Evolutionary conservation across 257 asterid genomes (phyloP).

Genomic region (Marsdenia floribunda): DNA sequence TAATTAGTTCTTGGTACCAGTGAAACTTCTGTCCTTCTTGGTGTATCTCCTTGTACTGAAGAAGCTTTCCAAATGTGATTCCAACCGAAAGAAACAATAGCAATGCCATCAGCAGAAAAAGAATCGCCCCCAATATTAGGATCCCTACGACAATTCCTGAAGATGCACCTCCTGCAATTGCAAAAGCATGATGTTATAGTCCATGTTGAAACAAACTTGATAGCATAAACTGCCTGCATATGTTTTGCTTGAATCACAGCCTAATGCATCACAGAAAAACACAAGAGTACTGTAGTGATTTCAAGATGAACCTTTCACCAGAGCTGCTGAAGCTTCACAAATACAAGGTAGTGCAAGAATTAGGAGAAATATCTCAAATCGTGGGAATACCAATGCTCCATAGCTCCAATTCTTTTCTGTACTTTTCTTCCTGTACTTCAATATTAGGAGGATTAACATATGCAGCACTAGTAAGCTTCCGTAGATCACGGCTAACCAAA

Average conservation of each 20-base stretch:
- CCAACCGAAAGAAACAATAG: slow-evolving; percentile 72
- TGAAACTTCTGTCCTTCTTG: slow-evolving; percentile 57
- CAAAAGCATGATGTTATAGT: not conserved
- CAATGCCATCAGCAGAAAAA: slow-evolving; percentile 52
- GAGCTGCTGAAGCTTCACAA: slow-evolving; percentile 62
- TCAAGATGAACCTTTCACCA: slow-evolving; percentile 55
- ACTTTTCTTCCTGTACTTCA: slow-evolving; percentile 39
- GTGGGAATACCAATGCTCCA: slow-evolving; percentile 65
- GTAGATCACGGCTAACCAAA: slow-evolving; percentile 68
- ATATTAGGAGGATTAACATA: slow-evolving; percentile 40
- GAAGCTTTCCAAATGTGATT: slow-evolving; percentile 71
- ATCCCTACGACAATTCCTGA: slow-evolving; percentile 63
- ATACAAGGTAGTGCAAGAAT: slow-evolving; percentile 74
- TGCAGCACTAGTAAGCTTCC: slow-evolving; percentile 58
- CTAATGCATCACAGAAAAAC: not conserved
- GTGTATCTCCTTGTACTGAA: slow-evolving; percentile 92
- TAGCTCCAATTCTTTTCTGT: slow-evolving; percentile 42
- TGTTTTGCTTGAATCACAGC: not conserved
- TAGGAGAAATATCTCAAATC: slow-evolving; percentile 74
- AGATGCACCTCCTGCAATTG: slow-evolving; percentile 51
- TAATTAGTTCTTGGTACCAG: slow-evolving; percentile 85
- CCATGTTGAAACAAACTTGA: not conserved
- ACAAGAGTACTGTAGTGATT: not conserved
- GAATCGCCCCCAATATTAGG: slow-evolving; percentile 50
- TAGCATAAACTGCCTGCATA: not conserved